Evolutionary conservation across 306 rosid genomes (phyloP), one percentile per base, ranked within the genome.

Genomic region (Prunus persica): DNA sequence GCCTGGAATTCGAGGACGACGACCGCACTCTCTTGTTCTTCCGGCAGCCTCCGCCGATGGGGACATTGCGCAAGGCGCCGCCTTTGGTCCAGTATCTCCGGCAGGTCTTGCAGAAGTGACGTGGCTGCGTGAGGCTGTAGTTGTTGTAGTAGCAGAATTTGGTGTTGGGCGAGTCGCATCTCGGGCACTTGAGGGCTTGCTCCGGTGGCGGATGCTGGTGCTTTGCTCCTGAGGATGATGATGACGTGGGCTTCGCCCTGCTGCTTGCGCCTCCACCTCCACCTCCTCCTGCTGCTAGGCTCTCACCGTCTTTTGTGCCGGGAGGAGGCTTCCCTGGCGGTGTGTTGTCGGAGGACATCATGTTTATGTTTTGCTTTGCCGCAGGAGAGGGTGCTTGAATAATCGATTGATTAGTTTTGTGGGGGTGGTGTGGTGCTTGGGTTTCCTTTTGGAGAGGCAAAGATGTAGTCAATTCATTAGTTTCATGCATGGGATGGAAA

Each of bases 131-230:
- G 56, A 95, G 93, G 82, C 96, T 92, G 85, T 95, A 95, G 80
- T 95, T 95, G 87, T 95, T 95, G 91, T 90, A 95, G 93, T 95
- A 95, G 76, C 98, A 95, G 88, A 95, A 95, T 69, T 95, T 95
- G 30, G 98, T 95, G 90, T 92, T 92, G 50, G 96, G 92, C 0
- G 98, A 95, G 68, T 92, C 96, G 57, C 98, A 95, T 46, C 98
- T 61, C 0, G 98, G 98, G 27, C 98, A 95, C 84, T 89, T 94
- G 13, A 78, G 70, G 56, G 73, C 79, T 41, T 86, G 95, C 65
- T 88, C 89, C 19, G 80, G 87, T 6, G 88, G 69, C 22, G 47
- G 69, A n/a, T n/a, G 61, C 61, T 56, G 27, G 13, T 18, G 46
- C 49, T 63, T 28, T 63, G 67, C 45, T 16, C 38, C 65, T 43